Evolutionary conservation across 2,329 filamentous ascomycete species (phyloP).

Genomic region (Verticillium dahliae): DNA sequence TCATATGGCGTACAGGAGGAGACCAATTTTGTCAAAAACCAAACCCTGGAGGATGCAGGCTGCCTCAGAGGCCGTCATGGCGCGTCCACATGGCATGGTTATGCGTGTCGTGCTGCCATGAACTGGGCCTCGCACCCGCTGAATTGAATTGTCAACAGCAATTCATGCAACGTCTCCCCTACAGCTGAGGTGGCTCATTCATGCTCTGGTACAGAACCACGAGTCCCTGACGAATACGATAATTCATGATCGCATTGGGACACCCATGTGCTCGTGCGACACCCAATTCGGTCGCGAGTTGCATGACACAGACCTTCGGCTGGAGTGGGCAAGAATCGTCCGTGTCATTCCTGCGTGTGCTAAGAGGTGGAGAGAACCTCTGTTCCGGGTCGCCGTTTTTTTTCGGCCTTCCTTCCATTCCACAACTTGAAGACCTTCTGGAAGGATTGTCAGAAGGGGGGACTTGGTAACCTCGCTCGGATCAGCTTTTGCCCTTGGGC

Average conservation of each 20-base stretch:
- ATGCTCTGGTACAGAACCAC: background rate
- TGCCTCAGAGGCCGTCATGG: background rate
- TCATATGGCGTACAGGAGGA: background rate
- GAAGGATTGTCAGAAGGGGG: slow-evolving; percentile 10
- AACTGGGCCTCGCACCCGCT: background rate
- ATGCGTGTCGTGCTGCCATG: background rate
- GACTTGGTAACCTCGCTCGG: slow-evolving; percentile 4
- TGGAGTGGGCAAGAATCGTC: slow-evolving; percentile 1
- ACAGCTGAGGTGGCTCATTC: background rate
- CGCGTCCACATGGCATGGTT: background rate
- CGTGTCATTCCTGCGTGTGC: slow-evolving; percentile 8
- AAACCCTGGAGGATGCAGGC: background rate
- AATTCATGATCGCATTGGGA: background rate
- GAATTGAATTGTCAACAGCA: background rate
- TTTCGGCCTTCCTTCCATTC: background rate
- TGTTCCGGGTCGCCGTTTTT: background rate
- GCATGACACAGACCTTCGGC: slow-evolving; percentile 2
- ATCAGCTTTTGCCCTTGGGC: background rate
- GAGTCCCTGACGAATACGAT: background rate
- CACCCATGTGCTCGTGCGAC: background rate
- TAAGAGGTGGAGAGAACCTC: slow-evolving; percentile 3
- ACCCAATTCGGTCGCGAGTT: background rate
- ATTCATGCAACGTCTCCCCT: background rate
- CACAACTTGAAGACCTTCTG: slow-evolving; percentile 5
- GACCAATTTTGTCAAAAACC: background rate